Percentiles rank a stretch among this genome's conserved stretches.
Evolutionary conservation across 2,329 filamentous ascomycete species (phyloP).

Genomic region (Diaporthe batatas): DNA sequence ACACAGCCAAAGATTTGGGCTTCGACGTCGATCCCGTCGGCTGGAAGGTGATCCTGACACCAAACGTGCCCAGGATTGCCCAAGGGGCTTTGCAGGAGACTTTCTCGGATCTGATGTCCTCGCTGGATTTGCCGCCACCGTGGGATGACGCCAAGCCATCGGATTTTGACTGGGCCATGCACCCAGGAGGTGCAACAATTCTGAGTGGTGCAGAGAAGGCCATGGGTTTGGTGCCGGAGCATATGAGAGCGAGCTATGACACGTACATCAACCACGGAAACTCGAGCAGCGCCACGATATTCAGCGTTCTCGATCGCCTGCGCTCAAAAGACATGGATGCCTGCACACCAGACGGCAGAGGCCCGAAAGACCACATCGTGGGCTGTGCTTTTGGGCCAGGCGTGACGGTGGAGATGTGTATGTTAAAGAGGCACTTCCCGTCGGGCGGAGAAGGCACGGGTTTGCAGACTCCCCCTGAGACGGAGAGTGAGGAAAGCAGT

Average conservation of each 20-base stretch:
- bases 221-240: slow-evolving; percentile 70
- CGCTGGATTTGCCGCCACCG: slow-evolving; percentile 49
- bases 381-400: slow-evolving; percentile 79
- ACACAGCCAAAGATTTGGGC: slow-evolving; percentile 72
- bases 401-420: slow-evolving; percentile 76
- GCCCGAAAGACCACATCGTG: slow-evolving; percentile 69
- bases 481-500: slow-evolving; percentile 62
- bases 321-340: slow-evolving; percentile 72
- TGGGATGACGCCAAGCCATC: slow-evolving; percentile 60
- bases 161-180: slow-evolving; percentile 81
- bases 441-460: slow-evolving; percentile 49
- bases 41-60: slow-evolving; percentile 76
- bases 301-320: slow-evolving; percentile 74
- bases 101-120: slow-evolving; percentile 67
- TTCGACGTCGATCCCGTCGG: slow-evolving; percentile 75
- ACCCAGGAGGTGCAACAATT: slow-evolving; percentile 77
- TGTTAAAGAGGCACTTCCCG: slow-evolving; percentile 66
- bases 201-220: slow-evolving; percentile 72
- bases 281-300: slow-evolving; percentile 76
- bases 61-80: slow-evolving; percentile 70
- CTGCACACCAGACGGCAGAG: slow-evolving; percentile 62
- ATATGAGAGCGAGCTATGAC: slow-evolving; percentile 78
- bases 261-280: slow-evolving; percentile 78
- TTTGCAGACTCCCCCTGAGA: slow-evolving; percentile 67
- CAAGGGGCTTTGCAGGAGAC: slow-evolving; percentile 64